Conservation (phyloP, 352 stramenopile species). For the Globisporangium nodosum region DNA sequence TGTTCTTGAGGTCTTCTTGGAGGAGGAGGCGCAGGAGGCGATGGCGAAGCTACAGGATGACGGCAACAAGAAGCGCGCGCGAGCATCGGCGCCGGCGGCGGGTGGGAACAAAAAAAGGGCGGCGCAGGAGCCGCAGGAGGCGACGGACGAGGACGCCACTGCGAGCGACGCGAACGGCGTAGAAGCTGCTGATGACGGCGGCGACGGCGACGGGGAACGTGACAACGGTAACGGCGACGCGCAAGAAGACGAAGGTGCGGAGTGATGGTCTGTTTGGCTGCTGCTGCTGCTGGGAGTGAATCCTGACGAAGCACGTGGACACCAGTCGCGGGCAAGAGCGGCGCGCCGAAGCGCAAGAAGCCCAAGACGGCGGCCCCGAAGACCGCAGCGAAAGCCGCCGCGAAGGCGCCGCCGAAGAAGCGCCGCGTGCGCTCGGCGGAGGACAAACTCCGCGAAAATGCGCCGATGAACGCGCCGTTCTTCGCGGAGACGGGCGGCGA, state of each 20-base stretch:
- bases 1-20: too few relatives aligned
- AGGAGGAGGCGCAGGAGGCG: neutral
- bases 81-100: neutral
- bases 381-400: neutral
- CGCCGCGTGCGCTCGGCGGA: conserved; percentile 49
- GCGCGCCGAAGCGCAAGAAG: conserved; percentile 11
- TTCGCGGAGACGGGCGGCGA: conserved; percentile 64
- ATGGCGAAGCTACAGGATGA: conserved; percentile 6
- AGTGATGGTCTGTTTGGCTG: neutral
- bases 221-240: neutral
- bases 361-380: neutral
- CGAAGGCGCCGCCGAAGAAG: conserved; percentile 21
- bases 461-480: conserved; percentile 49
- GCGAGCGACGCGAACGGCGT: neutral
- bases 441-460: conserved; percentile 57
- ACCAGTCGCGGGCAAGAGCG: conserved; percentile 4
- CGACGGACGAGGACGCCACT: neutral
- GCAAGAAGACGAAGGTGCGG: conserved; percentile 2
- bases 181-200: neutral
- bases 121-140: conserved; percentile 2
- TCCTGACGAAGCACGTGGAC: neutral
- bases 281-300: too few relatives aligned
- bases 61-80: neutral
- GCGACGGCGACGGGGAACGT: neutral
- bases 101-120: neutral